Percentiles rank a stretch among this genome's conserved stretches.
phyloP scores from a whole-genome alignment of 768 basidiomycete genomes.

The Pluteus cervinus region DNA sequence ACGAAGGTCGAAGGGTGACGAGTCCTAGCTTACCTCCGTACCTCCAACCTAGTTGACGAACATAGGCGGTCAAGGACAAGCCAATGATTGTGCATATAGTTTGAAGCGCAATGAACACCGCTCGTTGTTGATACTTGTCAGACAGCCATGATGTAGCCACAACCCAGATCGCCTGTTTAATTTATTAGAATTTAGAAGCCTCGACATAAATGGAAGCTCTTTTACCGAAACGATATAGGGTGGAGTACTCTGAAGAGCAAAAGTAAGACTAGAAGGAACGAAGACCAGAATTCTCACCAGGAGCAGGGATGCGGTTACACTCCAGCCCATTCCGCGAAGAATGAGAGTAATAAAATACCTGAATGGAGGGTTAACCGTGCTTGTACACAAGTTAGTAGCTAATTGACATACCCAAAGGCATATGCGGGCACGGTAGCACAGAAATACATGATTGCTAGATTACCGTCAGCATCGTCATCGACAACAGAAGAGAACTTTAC shows the following conservation, averaged over 20 bases:
- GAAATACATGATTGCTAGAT: conserved; percentile 40
- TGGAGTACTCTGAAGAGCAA: conserved; percentile 33
- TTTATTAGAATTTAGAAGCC: conserved; percentile 7
- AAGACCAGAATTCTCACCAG: conserved; percentile 23
- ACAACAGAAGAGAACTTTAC: conserved; percentile 16
- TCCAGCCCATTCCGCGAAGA: conserved; percentile 45
- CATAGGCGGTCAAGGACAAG: conserved; percentile 34
- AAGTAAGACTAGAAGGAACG: background rate
- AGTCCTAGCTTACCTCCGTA: conserved; percentile 34
- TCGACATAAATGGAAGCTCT: conserved; percentile 2
- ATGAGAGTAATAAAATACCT: conserved; percentile 44
- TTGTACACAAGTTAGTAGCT: conserved; percentile 2
- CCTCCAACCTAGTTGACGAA: conserved; percentile 26
- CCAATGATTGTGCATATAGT: conserved; percentile 35
- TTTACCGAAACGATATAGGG: conserved; percentile 38
- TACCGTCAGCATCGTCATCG: background rate
- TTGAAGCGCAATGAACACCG: conserved; percentile 36
- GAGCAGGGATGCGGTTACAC: conserved; percentile 31
- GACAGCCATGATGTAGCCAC: conserved; percentile 42
- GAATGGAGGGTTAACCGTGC: conserved; percentile 4
- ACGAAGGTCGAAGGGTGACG: conserved; percentile 1
- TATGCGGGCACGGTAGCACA: conserved; percentile 45
- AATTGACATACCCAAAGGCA: conserved; percentile 34
- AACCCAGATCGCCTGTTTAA: conserved; percentile 27
- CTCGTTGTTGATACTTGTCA: conserved; percentile 37